Evolutionary conservation across 352 stramenopile genomes (phyloP).

Genomic region (Thraustochytrium sp.): DNA sequence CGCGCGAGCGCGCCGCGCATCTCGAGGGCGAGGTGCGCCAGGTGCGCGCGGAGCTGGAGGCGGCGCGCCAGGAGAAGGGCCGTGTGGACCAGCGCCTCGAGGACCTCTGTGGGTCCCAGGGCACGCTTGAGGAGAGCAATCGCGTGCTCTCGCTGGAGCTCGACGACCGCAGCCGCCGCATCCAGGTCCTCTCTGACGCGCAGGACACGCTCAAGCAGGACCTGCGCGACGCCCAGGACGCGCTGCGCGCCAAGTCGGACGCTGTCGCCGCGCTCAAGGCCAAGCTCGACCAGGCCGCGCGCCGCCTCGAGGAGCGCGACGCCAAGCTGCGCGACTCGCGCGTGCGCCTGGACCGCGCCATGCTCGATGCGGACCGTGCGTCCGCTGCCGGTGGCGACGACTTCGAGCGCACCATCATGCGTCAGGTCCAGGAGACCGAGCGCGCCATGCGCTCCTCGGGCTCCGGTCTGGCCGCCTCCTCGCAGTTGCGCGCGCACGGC

Average conservation of each 20-base stretch:
- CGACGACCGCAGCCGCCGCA: not conserved
- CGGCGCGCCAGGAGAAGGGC: not conserved
- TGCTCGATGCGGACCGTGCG: not conserved
- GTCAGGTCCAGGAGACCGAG: constrained; percentile 36
- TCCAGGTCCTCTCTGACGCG: not conserved
- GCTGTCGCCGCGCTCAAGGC: not conserved
- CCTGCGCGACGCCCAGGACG: not conserved
- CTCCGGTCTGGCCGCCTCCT: not conserved
- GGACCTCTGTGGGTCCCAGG: not conserved
- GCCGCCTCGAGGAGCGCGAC: not conserved
- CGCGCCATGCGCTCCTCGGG: not conserved
- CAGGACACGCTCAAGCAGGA: not conserved
- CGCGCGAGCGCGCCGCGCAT: constrained; percentile 1
- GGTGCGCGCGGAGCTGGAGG: not conserved
- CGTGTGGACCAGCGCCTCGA: constrained; percentile 1
- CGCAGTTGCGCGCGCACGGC: not conserved
- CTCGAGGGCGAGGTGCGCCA: constrained; percentile 14
- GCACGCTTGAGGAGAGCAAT: not conserved
- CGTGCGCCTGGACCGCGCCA: not conserved
- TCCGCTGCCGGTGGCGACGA: not conserved
- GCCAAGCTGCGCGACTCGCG: not conserved
- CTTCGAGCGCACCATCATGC: constrained; percentile 14
- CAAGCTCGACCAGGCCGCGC: not conserved
- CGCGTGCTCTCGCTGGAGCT: constrained; percentile 26
- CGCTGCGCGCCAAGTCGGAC: not conserved